Percentiles rank a stretch among this genome's conserved stretches.
These are phyloP conservation scores for Jatropha multifida DNA, from an alignment of 441 rosid genomes.

Conservation along the genomic window DNA sequence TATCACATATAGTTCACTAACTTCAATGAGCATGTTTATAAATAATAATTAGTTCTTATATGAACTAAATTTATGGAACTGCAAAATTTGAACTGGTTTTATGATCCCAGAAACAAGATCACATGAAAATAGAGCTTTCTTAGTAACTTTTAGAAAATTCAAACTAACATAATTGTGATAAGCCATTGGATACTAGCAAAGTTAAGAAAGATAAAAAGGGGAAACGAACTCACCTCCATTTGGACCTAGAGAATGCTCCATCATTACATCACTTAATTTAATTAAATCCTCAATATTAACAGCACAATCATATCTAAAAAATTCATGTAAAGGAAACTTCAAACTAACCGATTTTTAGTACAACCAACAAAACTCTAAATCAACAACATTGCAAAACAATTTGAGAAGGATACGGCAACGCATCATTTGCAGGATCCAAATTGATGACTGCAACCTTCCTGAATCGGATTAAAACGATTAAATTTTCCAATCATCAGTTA, in stretches of 20 bases:
- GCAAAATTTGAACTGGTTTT: not conserved
- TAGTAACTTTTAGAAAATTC: no score
- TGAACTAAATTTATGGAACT: no score
- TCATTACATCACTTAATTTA: conserved; percentile 77
- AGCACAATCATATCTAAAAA: conserved; percentile 74
- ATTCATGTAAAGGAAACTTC: conserved; percentile 41
- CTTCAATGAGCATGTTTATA: not conserved
- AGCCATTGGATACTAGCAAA: no score
- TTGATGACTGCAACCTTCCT: conserved; percentile 94
- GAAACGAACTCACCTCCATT: conserved; percentile 62
- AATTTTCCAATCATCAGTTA: not conserved
- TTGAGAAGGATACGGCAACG: conserved; percentile 72
- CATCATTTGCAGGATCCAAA: conserved; percentile 94
- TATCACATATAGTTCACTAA: not conserved
- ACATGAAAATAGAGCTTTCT: not conserved
- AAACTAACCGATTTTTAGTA: not conserved
- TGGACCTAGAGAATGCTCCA: conserved; percentile 87
- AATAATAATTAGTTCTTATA: not conserved
- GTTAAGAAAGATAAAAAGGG: not conserved
- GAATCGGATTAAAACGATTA: conserved; percentile 19
- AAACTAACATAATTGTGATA: no score
- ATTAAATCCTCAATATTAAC: conserved; percentile 83
- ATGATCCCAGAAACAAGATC: not conserved
- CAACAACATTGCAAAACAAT: not conserved
- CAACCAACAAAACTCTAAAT: not conserved